Percentiles rank a stretch among this genome's conserved stretches.
Evolutionary conservation across 23 red algal genomes (phyloP).

Genomic region (Gracilaria domingensis): DNA sequence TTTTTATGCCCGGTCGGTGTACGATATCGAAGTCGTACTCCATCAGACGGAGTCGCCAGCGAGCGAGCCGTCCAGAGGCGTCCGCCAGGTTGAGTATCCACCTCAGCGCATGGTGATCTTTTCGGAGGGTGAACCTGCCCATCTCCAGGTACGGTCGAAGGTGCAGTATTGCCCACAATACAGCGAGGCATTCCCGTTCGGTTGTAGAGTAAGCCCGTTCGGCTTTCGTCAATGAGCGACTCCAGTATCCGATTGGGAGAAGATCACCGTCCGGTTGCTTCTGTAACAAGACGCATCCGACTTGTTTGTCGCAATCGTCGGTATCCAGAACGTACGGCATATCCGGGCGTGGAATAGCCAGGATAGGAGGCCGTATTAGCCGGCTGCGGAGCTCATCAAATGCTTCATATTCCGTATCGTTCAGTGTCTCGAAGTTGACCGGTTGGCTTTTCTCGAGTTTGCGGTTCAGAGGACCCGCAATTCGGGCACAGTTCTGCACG

Average conservation of each 20-base stretch:
- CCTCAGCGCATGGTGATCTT: slow-evolving; percentile 20
- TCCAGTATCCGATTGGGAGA: slow-evolving; percentile 53
- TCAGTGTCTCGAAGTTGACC: neutral
- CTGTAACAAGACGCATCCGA: slow-evolving; percentile 43
- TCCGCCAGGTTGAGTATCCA: slow-evolving; percentile 47
- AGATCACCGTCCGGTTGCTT: slow-evolving; percentile 39
- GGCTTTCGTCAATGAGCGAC: slow-evolving; percentile 14
- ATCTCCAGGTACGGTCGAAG: slow-evolving; percentile 57
- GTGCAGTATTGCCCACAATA: slow-evolving; percentile 38
- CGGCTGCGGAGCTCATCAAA: slow-evolving; percentile 15
- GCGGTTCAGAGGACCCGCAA: neutral
- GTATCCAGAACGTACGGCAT: slow-evolving; percentile 46
- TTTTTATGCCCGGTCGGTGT: slow-evolving; percentile 16
- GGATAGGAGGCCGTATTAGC: slow-evolving; percentile 9
- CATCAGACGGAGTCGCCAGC: slow-evolving; percentile 26
- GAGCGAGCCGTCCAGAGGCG: neutral
- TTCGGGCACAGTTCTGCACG: slow-evolving; percentile 7
- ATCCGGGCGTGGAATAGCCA: slow-evolving; percentile 21
- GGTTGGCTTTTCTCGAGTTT: neutral
- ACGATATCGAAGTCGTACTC: slow-evolving; percentile 54
- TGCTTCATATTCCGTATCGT: slow-evolving; percentile 13
- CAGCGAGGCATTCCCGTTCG: slow-evolving; percentile 45
- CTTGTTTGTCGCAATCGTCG: slow-evolving; percentile 30
- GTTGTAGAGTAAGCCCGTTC: slow-evolving; percentile 36
- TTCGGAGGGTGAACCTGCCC: neutral